These are phyloP conservation scores for Thinopyrum elongatum DNA, from an alignment of 176 grass and related monocot species.

Conservation along the genomic window DNA sequence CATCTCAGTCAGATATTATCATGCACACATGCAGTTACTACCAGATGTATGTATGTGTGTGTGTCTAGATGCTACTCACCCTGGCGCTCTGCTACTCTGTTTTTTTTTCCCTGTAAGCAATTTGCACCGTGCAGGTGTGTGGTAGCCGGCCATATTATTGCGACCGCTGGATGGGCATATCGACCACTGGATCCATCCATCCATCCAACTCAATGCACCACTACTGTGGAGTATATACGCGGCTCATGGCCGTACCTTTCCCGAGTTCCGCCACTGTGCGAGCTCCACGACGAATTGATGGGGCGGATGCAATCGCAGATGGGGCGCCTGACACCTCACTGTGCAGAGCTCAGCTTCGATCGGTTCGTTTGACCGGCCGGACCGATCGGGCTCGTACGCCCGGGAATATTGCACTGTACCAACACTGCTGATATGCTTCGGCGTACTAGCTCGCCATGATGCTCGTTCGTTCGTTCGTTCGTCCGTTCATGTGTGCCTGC, in stretches of 20 bases:
- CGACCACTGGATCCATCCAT: too few species aligned
- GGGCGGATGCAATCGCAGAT: not conserved
- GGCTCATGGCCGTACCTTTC: not conserved
- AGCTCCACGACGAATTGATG: not conserved
- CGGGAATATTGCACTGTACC: not conserved
- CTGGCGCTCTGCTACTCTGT: not conserved
- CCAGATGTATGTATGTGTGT: not conserved
- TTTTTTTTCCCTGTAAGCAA: not conserved
- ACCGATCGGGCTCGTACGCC: not conserved
- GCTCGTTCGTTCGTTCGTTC: too few species aligned
- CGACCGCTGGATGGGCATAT: not conserved
- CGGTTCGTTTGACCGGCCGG: not conserved
- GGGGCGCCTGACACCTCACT: not conserved
- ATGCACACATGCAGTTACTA: not conserved
- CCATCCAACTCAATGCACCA: not conserved
- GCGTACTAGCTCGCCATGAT: too few species aligned
- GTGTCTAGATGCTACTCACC: not conserved
- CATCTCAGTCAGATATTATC: not conserved
- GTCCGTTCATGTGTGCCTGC: too few species aligned
- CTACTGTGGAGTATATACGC: conserved; percentile 2
- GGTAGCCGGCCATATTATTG: not conserved
- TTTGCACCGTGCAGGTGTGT: not conserved
- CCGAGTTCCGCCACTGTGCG: not conserved
- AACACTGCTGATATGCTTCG: not conserved
- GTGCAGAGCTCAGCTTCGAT: not conserved